Conservation (phyloP, 1,139 yeast genomes). For the Blastobotrys ciferrii region DNA sequence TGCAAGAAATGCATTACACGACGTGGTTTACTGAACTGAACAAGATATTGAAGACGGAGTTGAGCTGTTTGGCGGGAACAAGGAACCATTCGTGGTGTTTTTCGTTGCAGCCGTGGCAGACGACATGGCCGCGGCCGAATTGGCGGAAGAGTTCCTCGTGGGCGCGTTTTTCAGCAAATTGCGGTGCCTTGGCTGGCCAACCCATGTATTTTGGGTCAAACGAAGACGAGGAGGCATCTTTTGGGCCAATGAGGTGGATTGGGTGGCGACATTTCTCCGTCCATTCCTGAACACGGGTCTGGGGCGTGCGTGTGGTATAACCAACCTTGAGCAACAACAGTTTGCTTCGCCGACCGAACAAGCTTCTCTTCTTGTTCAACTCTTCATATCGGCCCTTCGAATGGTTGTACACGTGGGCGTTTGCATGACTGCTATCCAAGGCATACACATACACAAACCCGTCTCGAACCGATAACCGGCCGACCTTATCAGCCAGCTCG, state of each 20-base stretch:
- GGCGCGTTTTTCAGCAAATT: background rate
- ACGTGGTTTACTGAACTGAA: background rate
- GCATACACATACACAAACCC: constrained; percentile 34
- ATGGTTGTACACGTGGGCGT: constrained; percentile 29
- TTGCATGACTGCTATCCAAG: constrained; percentile 23
- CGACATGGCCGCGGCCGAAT: constrained; percentile 5
- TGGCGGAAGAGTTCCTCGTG: background rate
- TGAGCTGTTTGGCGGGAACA: background rate
- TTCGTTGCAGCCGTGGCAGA: constrained; percentile 3
- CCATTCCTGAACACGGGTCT: constrained; percentile 32
- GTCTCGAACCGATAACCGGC: constrained; percentile 12
- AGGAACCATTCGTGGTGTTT: constrained; percentile 4
- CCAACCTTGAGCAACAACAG: constrained; percentile 34
- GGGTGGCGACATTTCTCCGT: constrained; percentile 30
- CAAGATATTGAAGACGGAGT: background rate
- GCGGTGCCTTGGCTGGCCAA: background rate
- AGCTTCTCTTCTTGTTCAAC: constrained; percentile 3
- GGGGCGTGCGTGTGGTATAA: constrained; percentile 31
- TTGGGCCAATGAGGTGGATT: constrained; percentile 18
- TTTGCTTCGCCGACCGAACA: background rate
- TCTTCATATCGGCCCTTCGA: constrained; percentile 17
- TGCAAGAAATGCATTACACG: no score
- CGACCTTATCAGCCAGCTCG: background rate
- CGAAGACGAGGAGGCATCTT: constrained; percentile 22
- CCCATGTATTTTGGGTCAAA: constrained; percentile 20